Percentiles rank a stretch among this genome's conserved stretches.
Conservation (phyloP, 2,329 filamentous ascomycete genomes). For the Trichoderma aggressivum region DNA sequence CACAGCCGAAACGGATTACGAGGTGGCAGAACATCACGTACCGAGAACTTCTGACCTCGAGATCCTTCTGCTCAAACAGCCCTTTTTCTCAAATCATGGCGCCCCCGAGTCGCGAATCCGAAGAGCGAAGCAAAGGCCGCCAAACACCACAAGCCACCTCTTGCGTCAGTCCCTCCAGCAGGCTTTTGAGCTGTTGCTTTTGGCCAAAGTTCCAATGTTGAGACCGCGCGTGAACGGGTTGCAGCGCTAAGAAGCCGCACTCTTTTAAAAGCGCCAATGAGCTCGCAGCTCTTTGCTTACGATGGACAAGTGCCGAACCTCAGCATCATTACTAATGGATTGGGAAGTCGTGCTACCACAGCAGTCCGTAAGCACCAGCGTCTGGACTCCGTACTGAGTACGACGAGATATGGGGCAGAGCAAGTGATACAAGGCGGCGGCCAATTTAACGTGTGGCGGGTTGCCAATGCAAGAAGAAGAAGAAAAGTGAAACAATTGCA, state of each 20-base stretch:
- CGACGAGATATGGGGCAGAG: background rate
- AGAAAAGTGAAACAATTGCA: background rate
- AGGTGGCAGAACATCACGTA: background rate
- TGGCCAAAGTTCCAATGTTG: background rate
- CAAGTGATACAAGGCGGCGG: background rate
- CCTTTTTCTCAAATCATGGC: background rate
- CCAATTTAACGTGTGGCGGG: background rate
- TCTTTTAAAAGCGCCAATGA: background rate
- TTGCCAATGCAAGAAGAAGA: background rate
- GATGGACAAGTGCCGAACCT: background rate
- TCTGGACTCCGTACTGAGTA: background rate
- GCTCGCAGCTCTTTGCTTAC: background rate
- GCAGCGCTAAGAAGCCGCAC: background rate
- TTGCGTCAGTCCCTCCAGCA: background rate
- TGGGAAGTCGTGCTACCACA: background rate
- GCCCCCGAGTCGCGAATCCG: background rate
- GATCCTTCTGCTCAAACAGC: background rate
- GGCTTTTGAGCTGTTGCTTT: background rate
- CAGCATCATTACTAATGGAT: background rate
- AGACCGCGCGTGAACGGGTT: background rate
- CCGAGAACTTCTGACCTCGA: background rate
- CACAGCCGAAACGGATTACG: background rate
- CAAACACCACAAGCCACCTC: constrained; percentile 13
- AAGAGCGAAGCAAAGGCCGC: background rate
- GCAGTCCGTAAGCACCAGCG: background rate